Base-by-base conservation (phyloP, 371 early-diverging fungal genomes). In the Blakeslea trispora region DNA sequence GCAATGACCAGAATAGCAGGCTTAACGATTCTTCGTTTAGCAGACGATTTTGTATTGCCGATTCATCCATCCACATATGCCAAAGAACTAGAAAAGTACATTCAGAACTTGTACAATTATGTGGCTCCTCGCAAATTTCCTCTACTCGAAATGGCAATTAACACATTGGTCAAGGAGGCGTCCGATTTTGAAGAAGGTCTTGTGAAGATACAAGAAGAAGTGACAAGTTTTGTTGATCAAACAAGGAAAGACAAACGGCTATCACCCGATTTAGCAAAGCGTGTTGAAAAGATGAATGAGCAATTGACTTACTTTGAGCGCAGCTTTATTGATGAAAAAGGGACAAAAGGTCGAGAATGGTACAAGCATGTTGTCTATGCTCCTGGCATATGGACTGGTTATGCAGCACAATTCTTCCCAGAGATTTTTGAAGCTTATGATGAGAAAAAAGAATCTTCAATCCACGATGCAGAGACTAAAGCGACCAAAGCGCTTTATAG, bases 341-440 rank as follows among this genome's bases (percentile, higher is more conserved):
- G 87, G 32, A 71, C 83, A 5, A 70, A 64, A 5, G 77, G 76
- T 1, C 79, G 85, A n/a, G 58, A 67, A 15, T 88, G 87, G 86
- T 85, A 76, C 56, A 82, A 83, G 42, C 88, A 86, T 48, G 73
- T 79, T 2, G 55, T 87, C 2, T 75, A 79, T 52, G 79, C 84
- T 3, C 87, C 88, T 5, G 76, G 80, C 7, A 60, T 76, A 5
- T 79, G 79, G 79, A 64, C 73, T 8, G 85, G 81, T 13, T 78
- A 83, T 35, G 68, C 69, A 3, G 51, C 76, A 11, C 81, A 79
- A 61, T 56, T 69, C 4, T 81, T 83, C 53, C 83, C 85, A 8
- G 73, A 74, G 2, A 70, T 83, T 40, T 59, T 70, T 1, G 85
- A 83, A 32, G 79, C 81, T 9, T 45, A 75, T 5, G 81, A 80